phyloP scores from a whole-genome alignment of 164 flowering plant species.

The Dillenia turbinata region DNA sequence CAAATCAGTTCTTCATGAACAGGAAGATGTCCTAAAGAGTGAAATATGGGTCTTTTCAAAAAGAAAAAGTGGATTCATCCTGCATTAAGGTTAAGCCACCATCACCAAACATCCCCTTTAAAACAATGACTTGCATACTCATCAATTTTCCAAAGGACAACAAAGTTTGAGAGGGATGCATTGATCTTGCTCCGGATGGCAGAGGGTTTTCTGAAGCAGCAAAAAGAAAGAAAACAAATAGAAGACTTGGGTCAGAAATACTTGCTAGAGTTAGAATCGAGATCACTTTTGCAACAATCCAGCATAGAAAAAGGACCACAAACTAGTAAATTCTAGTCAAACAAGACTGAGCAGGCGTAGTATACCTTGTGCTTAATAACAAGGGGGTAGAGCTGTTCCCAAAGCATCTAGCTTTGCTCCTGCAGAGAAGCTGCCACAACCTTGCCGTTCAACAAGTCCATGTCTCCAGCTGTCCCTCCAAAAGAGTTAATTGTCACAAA shows the following conservation, averaged over 20 bases:
- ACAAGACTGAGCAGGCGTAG: too few relatives aligned
- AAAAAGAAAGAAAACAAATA: not conserved
- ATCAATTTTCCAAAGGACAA: not conserved
- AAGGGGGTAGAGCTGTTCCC: slow-evolving; percentile 73
- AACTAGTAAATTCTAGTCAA: not conserved
- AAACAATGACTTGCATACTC: not conserved
- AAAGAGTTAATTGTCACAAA: slow-evolving; percentile 28
- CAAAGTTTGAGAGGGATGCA: not conserved
- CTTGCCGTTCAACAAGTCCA: slow-evolving; percentile 60
- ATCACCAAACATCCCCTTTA: not conserved
- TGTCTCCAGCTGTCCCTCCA: slow-evolving; percentile 28
- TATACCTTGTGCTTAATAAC: slow-evolving; percentile 65
- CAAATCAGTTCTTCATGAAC: too few relatives aligned
- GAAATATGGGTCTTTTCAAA: too few relatives aligned
- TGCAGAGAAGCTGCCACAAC: slow-evolving; percentile 69
- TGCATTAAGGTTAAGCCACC: not conserved
- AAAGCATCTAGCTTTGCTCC: slow-evolving; percentile 71
- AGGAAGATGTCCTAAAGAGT: too few relatives aligned
- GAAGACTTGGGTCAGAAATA: not conserved
- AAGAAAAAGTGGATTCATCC: too few relatives aligned
- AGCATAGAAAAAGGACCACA: not conserved
- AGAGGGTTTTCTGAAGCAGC: not conserved
- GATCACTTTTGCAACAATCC: not conserved
- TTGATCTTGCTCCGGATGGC: slow-evolving; percentile 2
- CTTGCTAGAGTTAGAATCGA: not conserved